phyloP scores from a whole-genome alignment of 345 rosid genomes.

The Eucalyptus pumila region DNA sequence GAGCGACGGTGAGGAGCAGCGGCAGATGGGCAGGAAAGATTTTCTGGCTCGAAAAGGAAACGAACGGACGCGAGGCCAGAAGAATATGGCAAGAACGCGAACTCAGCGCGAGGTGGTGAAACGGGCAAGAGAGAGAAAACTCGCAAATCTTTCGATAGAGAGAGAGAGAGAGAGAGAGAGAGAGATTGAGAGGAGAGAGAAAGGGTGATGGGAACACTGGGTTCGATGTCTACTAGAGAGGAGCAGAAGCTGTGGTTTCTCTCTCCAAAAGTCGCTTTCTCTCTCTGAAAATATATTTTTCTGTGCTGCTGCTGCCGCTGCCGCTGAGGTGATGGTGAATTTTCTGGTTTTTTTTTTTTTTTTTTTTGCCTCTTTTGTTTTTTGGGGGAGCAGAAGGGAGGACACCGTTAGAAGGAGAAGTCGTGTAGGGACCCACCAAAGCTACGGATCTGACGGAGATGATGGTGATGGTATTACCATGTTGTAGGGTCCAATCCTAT shows the following conservation, averaged over 20 bases:
- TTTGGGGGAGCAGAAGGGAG: not conserved
- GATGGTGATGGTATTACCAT: not conserved
- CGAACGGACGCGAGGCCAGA: not conserved
- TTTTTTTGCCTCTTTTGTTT: not conserved
- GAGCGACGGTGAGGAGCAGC: not conserved
- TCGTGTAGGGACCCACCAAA: not conserved
- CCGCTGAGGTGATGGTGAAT: not conserved
- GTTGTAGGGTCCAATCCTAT: not conserved
- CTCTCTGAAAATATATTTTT: not conserved
- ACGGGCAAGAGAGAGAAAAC: not conserved
- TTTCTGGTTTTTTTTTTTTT: not conserved
- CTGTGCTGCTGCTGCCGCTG: not conserved
- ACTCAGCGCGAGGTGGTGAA: not conserved
- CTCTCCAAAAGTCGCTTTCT: not conserved
- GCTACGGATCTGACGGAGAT: not conserved
- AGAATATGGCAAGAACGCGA: not conserved
- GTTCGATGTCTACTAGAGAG: constrained; percentile 9
- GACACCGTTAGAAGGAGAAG: not conserved
- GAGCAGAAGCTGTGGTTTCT: not conserved
- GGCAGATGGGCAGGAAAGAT: not conserved
- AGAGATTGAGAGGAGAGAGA: not conserved
- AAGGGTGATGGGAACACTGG: not conserved
- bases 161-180: not conserved
- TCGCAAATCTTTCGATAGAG: not conserved
- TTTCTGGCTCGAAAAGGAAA: not conserved